Conservation (phyloP, 169 alveolate genomes). For the Blepharisma undulans region DNA sequence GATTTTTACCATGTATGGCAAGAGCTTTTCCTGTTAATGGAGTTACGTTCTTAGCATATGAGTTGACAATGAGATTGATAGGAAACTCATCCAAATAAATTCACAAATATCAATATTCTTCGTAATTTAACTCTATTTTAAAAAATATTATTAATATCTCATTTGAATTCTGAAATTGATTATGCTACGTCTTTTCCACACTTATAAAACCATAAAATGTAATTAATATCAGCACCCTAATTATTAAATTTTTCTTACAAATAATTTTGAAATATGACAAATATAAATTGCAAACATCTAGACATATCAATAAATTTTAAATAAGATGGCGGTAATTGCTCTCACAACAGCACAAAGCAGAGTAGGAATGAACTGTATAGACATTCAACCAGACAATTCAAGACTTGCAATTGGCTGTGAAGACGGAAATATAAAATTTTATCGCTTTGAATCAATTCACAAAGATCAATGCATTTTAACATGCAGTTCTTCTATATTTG, state of each 20-base stretch:
- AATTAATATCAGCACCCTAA: no score
- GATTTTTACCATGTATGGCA: slow-evolving; percentile 24
- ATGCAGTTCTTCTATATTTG: not conserved
- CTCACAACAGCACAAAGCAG: not conserved
- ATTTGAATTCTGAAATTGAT: no score
- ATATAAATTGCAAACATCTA: no score
- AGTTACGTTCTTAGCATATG: slow-evolving; percentile 19
- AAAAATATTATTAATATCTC: no score
- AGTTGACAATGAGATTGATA: slow-evolving; percentile 14
- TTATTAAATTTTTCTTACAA: no score
- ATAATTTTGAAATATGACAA: no score
- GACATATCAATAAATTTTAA: no score
- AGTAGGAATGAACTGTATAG: not conserved
- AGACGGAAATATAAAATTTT: not conserved
- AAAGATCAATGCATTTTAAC: not conserved
- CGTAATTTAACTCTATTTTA: no score
- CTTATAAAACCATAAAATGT: no score
- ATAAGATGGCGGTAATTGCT: not conserved
- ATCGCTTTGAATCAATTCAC: not conserved
- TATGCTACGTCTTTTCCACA: no score
- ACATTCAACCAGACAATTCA: not conserved
- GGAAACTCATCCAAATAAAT: not conserved
- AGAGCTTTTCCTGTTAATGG: slow-evolving; percentile 43
- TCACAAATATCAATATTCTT: not conserved
- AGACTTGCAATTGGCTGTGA: not conserved